Base-by-base conservation (phyloP, 176 grass and related monocot genomes). In the Thalia dealbata region DNA sequence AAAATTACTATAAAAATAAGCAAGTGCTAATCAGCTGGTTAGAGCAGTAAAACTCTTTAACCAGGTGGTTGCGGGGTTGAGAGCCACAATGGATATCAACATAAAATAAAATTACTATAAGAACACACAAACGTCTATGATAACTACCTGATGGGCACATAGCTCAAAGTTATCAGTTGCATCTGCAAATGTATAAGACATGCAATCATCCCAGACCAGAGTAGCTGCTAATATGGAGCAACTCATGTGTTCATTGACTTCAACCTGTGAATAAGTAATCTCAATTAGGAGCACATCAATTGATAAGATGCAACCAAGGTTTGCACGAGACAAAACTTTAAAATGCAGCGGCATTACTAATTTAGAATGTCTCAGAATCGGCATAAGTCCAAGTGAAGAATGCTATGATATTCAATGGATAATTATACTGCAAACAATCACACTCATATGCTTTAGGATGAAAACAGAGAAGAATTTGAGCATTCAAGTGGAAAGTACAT, bases 141-240 rank as follows among this genome's bases (percentile, higher is more conserved):
- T 23, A 70, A 21, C 41, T 92, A 97, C 93, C 87, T 92, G 78
- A 50, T 88, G 19, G 61, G 92, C 74, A 80, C 66, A 84, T 74
- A 55, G 85, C 77, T 97, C 87, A 24, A 81, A 76, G 43, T 64
- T 81, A 86, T 52, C 75, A 86, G 86, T 45, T 42, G 93, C 85
- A 64, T 84, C 82, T 52, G 86, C 73, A 41, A 97, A 88, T 77
- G 87, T 84, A 72, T 78, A 82, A 82, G 70, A 82, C 70, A 90
- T 52, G 46, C 25, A 81, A 35, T 92, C 87, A 79, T 97, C 93
- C 93, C 93, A 97, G 81, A 92, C 78, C n/a, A 97, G 69, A 62
- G 89, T 97, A 76, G 85, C 84, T 75, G 87, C 77, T 73, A 97
- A 83, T 51, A 88, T 51, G 43, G 83, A 88, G 82, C 74, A 90